These are phyloP conservation scores for Neurospora tetraspora DNA, from an alignment of 495 filamentous ascomycete species.

Conservation along the genomic window DNA sequence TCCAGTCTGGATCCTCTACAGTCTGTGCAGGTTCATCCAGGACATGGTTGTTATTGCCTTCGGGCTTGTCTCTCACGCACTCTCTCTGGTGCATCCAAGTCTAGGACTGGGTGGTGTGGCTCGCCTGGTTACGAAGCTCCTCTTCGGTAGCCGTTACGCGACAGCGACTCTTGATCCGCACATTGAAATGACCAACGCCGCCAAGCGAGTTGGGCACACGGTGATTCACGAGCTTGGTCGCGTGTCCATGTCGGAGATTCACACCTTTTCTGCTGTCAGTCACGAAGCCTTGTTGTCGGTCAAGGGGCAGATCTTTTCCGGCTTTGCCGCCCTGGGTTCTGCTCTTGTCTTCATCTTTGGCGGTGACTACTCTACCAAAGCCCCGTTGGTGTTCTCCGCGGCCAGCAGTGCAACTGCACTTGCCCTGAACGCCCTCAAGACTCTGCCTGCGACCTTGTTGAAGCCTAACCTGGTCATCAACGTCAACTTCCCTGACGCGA, in stretches of 20 bases:
- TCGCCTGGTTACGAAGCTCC: slow-evolving; percentile 6
- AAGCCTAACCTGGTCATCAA: slow-evolving; percentile 41
- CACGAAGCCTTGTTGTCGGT: slow-evolving; percentile 33
- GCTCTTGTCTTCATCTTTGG: slow-evolving; percentile 21
- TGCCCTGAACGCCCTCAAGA: slow-evolving; percentile 8
- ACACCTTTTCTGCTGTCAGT: slow-evolving; percentile 38
- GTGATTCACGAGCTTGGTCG: slow-evolving; percentile 29
- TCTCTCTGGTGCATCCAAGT: not conserved
- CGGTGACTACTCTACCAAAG: slow-evolving; percentile 23
- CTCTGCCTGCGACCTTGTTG: slow-evolving; percentile 7
- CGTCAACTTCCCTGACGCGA: slow-evolving; percentile 30
- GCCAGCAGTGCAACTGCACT: slow-evolving; percentile 1
- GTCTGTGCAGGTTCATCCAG: slow-evolving; percentile 57
- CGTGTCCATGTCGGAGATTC: slow-evolving; percentile 32
- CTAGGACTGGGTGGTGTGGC: not conserved
- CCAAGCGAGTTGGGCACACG: slow-evolving; percentile 27
- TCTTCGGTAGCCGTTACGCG: slow-evolving; percentile 12
- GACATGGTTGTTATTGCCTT: slow-evolving; percentile 35
- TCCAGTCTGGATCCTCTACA: slow-evolving; percentile 58
- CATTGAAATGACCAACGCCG: slow-evolving; percentile 9
- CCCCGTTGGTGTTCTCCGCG: slow-evolving; percentile 2
- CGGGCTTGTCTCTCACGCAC: slow-evolving; percentile 9
- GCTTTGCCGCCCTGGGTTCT: slow-evolving; percentile 13
- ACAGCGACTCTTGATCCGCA: slow-evolving; percentile 4
- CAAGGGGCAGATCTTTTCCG: slow-evolving; percentile 23